Base-by-base conservation (phyloP, 1,139 yeast species). In the Debaryomyces robertsiae region DNA sequence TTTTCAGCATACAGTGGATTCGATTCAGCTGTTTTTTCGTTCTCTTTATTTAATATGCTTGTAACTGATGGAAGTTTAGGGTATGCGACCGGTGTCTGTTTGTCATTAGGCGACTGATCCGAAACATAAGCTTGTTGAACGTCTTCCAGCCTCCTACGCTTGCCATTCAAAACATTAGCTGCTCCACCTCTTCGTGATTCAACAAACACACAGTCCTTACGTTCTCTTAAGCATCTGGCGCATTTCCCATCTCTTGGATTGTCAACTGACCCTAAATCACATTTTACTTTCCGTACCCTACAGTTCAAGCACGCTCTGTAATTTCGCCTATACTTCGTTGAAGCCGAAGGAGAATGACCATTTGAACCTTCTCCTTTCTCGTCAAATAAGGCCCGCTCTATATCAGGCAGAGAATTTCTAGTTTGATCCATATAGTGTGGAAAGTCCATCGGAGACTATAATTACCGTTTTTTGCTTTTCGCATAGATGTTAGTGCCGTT, bases 231-330 rank as follows among this genome's bases (percentile, higher is more conserved):
- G 55, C 97, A 90, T 40, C 97, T 67, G 3, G 81, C 84, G 71
- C 98, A 91, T 14, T 94, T 94, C 5, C 95, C 95, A 6, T 80
- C 82, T 39, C 75, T 72, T 0, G 96, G 96, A 43, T 73, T 74
- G 43, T 82, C 84, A 9, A 82, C 79, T 3, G 83, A 80, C 2
- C 95, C 96, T 48, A 89, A 63, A 54, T 88, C 95, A 65, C 97
- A 90, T 55, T 83, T 82, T 36, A 87, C 88, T 55, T 90, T 90
- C 28, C 95, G 76, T 7, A 82, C 77, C 10, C 96, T 75, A 60
- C 97, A 90, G 61, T 82, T 86, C 39, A 85, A 65, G 55, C 97
- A 90, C 0, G 97, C 97, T 46, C 81, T 75, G 60, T 86, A 90
- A 49, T 84, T 82, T 45, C 97, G 63, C 49, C 71, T 73, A 56